phyloP scores from a whole-genome alignment of 768 basidiomycete species.

The Lyophyllum atratum region DNA sequence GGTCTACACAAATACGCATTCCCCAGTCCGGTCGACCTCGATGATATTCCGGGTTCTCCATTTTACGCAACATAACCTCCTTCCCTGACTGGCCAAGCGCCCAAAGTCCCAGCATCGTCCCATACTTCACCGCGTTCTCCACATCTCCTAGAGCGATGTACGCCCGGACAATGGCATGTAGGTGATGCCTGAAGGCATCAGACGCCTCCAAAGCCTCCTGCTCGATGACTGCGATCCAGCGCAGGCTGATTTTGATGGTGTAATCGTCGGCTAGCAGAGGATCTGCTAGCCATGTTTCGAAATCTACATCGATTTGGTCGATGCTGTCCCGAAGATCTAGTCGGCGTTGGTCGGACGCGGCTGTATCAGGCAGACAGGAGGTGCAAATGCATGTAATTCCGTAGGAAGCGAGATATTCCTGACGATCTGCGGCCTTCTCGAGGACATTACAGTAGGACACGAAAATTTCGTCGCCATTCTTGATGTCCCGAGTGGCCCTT shows the following conservation, averaged over 20 bases:
- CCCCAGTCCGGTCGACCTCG: slow-evolving; percentile 11
- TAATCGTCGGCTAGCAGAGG: slow-evolving; percentile 17
- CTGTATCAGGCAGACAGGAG: slow-evolving; percentile 24
- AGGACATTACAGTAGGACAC: slow-evolving; percentile 26
- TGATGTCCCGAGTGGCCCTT: slow-evolving; percentile 27
- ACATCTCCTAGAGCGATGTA: slow-evolving; percentile 19
- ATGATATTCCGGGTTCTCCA: slow-evolving; percentile 13
- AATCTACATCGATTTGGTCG: slow-evolving; percentile 9
- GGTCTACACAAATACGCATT: slow-evolving; percentile 3
- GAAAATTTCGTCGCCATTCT: slow-evolving; percentile 31
- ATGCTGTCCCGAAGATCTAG: slow-evolving; percentile 15
- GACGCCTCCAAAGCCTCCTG: slow-evolving; percentile 21
- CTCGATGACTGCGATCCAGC: slow-evolving; percentile 18
- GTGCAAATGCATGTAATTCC: slow-evolving; percentile 27
- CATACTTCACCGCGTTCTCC: slow-evolving; percentile 16
- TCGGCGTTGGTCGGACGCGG: slow-evolving; percentile 24
- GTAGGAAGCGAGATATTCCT: slow-evolving; percentile 27
- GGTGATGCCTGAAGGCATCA: slow-evolving; percentile 16
- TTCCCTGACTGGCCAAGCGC: slow-evolving; percentile 14
- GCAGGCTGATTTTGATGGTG: slow-evolving; percentile 18
- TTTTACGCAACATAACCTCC: slow-evolving; percentile 11
- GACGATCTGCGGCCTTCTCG: slow-evolving; percentile 21
- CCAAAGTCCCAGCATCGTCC: slow-evolving; percentile 17
- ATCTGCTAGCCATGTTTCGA: slow-evolving; percentile 17
- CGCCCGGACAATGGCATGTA: slow-evolving; percentile 17